Evolutionary conservation across 805 yeast genomes (phyloP).

Genomic region (Saccharomycopsis selenospora): DNA sequence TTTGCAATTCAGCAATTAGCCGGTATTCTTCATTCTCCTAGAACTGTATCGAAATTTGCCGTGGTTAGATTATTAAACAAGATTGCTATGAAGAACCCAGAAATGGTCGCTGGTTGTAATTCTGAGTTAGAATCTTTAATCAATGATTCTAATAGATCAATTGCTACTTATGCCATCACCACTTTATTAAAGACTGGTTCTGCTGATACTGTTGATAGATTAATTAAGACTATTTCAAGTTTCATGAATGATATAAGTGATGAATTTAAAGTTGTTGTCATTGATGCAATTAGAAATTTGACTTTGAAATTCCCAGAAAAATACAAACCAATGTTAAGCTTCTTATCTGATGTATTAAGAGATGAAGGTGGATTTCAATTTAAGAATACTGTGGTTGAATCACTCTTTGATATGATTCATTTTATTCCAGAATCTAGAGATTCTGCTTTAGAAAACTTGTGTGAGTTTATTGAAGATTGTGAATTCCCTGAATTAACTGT

Average conservation of each 20-base stretch:
- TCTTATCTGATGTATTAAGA: slow-evolving; percentile 75
- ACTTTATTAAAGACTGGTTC: slow-evolving; percentile 93
- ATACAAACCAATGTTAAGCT: slow-evolving; percentile 72
- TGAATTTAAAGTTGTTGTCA: slow-evolving; percentile 89
- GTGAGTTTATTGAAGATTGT: slow-evolving; percentile 98
- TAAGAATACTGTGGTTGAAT: slow-evolving; percentile 84
- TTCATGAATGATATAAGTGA: slow-evolving; percentile 92
- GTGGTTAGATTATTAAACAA: slow-evolving; percentile 87
- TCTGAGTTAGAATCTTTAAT: slow-evolving; percentile 80
- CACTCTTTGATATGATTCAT: slow-evolving; percentile 83
- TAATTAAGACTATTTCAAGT: slow-evolving; percentile 77
- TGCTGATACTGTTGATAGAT: slow-evolving; percentile 78
- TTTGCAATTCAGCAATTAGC: slow-evolving; percentile 69
- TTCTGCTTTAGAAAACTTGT: slow-evolving; percentile 74
- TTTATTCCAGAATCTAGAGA: slow-evolving; percentile 81
- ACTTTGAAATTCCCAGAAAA: slow-evolving; percentile 91
- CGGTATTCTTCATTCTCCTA: slow-evolving; percentile 73
- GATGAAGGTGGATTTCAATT: slow-evolving; percentile 86
- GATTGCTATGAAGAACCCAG: slow-evolving; percentile 76
- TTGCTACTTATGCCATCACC: slow-evolving; percentile 95
- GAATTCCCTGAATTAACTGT: slow-evolving; percentile 91
- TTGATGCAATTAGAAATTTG: slow-evolving; percentile 88
- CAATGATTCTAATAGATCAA: slow-evolving; percentile 81
- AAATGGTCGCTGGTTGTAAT: slow-evolving; percentile 64
- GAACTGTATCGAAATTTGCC: slow-evolving; percentile 84